Base-by-base conservation (phyloP, 2,329 filamentous ascomycete species). In the Bipolaris oryzae region DNA sequence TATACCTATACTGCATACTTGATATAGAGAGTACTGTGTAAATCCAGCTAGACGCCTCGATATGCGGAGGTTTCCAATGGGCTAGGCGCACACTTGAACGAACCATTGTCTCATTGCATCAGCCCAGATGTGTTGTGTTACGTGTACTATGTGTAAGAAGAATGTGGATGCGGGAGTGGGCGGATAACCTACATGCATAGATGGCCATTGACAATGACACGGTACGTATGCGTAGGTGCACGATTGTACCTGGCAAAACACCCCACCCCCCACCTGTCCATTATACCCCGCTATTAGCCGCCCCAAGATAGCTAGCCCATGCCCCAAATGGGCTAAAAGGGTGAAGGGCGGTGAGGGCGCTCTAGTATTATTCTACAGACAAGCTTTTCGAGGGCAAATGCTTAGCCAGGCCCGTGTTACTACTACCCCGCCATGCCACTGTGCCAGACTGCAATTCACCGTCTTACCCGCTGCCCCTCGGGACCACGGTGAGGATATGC, bases 311-410 rank as follows among this genome's bases (percentile, higher is more conserved):
- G 55, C 21, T 57, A 57, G 44, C 21, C 4, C 7, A n/a, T 28
- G 4, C 1, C 49, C 18, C n/a, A 16, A 16, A 25, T 1, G 2
- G 11, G 42, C 1, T 21, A 31, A 25, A 37, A 21, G 53, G 15
- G 33, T 48, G 38, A 15, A 20, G 43, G 49, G 53, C 58, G 60
- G 64, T 65, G 57, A 53, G 43, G 21, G 18, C 2, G 11, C 15
- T 6, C 6, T 10, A 31, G 20, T 28, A 33, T 20, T 28, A 43
- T 50, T 55, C 53, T 25, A 5, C 15, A 60, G 54, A 63, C 57
- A 68, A 68, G 66, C 66, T 64, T 31, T 31, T 67, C 55, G 23
- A 20, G 42, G 53, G 46, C 47, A 52, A 58, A 64, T 50, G 61
- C 63, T 66, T 68, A 60, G 60, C 57, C 20, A 50, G 21, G 49